These are phyloP conservation scores for Oryza coarctata DNA, from an alignment of 176 grass and related monocot species.

Conservation along the genomic window DNA sequence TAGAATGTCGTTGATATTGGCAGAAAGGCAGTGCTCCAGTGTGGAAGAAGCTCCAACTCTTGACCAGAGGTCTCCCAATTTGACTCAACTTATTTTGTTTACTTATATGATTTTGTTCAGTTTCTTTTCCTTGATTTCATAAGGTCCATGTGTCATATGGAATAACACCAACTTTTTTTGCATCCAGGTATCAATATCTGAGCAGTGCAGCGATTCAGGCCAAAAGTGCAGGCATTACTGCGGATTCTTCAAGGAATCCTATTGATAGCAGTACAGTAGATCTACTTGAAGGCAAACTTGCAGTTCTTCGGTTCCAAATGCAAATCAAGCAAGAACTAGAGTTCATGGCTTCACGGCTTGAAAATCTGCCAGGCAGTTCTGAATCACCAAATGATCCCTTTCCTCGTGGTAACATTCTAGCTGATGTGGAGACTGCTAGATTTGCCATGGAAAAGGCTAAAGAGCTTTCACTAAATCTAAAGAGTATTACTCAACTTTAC, in stretches of 20 bases:
- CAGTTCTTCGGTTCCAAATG: conserved; percentile 91
- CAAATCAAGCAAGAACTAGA: conserved; percentile 85
- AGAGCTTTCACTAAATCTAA: conserved; percentile 78
- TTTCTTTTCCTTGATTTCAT: conserved; percentile 36
- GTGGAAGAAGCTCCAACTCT: conserved; percentile 71
- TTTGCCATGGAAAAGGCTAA: conserved; percentile 75
- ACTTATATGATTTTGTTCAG: conserved; percentile 7
- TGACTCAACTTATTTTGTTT: conserved; percentile 34
- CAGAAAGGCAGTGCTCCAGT: conserved; percentile 79
- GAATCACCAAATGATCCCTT: conserved; percentile 54
- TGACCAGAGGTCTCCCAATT: conserved; percentile 67
- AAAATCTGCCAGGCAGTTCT: conserved; percentile 40
- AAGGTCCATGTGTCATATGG: background rate
- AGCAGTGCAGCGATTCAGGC: conserved; percentile 91
- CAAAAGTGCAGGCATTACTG: conserved; percentile 61
- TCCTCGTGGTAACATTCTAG: conserved; percentile 46
- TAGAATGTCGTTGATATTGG: conserved; percentile 73
- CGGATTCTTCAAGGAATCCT: conserved; percentile 59
- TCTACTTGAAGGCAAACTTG: conserved; percentile 96
- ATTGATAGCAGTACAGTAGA: conserved; percentile 77
- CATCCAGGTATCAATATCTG: conserved; percentile 83
- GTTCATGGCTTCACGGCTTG: conserved; percentile 47
- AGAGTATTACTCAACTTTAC: conserved; percentile 96
- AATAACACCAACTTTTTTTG: conserved; percentile 37
- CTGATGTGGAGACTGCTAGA: conserved; percentile 49